Percentiles rank a stretch among this genome's conserved stretches.
These are phyloP conservation scores for Colletotrichum sp. DNA, from an alignment of 2,329 filamentous ascomycete species.

Conservation along the genomic window DNA sequence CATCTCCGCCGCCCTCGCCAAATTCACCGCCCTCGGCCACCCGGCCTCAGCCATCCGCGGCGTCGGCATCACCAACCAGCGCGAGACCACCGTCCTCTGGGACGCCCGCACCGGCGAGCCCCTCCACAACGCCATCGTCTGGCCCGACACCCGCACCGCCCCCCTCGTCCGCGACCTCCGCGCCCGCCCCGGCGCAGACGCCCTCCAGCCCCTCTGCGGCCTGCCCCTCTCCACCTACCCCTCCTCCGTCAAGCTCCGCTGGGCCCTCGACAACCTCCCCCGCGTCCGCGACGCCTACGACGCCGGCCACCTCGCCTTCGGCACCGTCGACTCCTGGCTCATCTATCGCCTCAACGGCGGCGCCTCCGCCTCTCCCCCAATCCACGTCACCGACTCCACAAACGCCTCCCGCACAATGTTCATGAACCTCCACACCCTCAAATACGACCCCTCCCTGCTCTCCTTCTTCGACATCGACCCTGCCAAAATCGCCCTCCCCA, in stretches of 20 bases:
- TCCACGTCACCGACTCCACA: constrained; percentile 84
- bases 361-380: constrained; percentile 57
- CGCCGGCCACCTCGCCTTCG: constrained; percentile 77
- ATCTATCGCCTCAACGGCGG: constrained; percentile 85
- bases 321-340: constrained; percentile 89
- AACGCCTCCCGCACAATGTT: constrained; percentile 95
- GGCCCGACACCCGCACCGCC: constrained; percentile 85
- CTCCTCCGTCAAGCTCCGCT: constrained; percentile 83
- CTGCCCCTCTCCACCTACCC: constrained; percentile 89
- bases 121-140: constrained; percentile 85
- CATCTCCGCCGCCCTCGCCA: constrained; percentile 75
- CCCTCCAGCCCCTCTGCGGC: constrained; percentile 74
- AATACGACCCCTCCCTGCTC: constrained; percentile 80
- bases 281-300: constrained; percentile 78
- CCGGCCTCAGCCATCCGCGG: constrained; percentile 72
- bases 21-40: constrained; percentile 75
- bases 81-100: constrained; percentile 88
- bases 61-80: constrained; percentile 88
- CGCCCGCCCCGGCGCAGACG: constrained; percentile 68
- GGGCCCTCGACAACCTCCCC: constrained; percentile 77
- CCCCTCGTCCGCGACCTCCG: constrained; percentile 78
- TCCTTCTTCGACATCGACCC: constrained; percentile 77
- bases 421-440: constrained; percentile 81
- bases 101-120: constrained; percentile 81
- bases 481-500: constrained; percentile 76